Evolutionary conservation across 805 yeast species (phyloP), one percentile per base, ranked within the genome.

Genomic region (Nakazawaea holstii): DNA sequence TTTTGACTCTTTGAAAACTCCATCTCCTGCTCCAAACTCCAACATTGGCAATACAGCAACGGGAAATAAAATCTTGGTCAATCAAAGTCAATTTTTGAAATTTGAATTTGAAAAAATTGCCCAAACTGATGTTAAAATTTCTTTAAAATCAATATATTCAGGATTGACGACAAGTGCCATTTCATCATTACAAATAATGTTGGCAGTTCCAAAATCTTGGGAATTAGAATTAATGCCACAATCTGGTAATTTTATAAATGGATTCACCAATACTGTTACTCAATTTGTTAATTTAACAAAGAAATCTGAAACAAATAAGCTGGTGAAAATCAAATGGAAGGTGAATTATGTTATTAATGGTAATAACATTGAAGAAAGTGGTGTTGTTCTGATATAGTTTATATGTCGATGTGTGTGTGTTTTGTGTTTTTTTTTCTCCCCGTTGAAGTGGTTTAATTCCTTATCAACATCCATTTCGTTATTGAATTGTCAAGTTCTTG

Each of bases 241-340:
- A 60, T 72, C 84, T 8, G 73, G 77, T 45, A 79, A 76, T 47
- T 57, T 62, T 29, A 57, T 87, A n/a, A 69, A 71, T 48, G 73
- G 78, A 2, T 70, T 69, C 46, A 69, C 68, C 41, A 62, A 60
- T 32, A 70, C 80, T 6, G 68, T 84, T 14, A 62, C 69, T 4
- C 94, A 87, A 63, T 69, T 65, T 31, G 70, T 79, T 43, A 58
- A 64, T 43, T 57, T 74, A 32, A 43, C 70, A 65, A 54, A 56
- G 65, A 7, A 45, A 50, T 26, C 54, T 58, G 35, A 72, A 67
- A 46, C 60, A 4, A 35, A 51, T 5, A 62, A 64, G 11, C 66
- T 70, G n/a, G 62, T 84, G 54, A 87, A 85, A 63, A 71, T 88
- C 49, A 84, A 87, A 62, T 88, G 91, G 92, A 86, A 83, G 62